Percentiles rank a stretch among this genome's conserved stretches.
Conservation (phyloP, 2,329 filamentous ascomycete species). For the Neurospora sp. region DNA sequence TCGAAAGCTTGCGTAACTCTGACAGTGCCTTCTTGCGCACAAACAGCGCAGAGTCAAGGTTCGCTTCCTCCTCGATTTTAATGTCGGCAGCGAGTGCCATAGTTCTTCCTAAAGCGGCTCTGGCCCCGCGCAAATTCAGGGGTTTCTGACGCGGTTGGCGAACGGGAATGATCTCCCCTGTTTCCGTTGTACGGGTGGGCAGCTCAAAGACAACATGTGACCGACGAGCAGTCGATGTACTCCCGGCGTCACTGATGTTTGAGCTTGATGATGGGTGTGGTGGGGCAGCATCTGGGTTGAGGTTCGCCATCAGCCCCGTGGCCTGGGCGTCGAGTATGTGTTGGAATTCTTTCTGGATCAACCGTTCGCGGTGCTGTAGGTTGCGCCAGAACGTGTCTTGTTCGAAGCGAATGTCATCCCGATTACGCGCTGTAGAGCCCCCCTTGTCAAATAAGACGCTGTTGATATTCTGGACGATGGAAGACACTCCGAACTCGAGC, state of each 20-base stretch:
- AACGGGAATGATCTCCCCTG: slow-evolving; percentile 48
- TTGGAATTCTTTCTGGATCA: slow-evolving; percentile 38
- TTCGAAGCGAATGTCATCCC: slow-evolving; percentile 21
- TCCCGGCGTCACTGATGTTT: not conserved
- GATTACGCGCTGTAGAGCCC: slow-evolving; percentile 4
- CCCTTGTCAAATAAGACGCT: slow-evolving; percentile 31
- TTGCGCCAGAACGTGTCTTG: slow-evolving; percentile 38
- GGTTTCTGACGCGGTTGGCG: slow-evolving; percentile 46
- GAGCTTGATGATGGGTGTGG: not conserved
- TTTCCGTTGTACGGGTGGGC: slow-evolving; percentile 26
- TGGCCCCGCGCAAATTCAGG: slow-evolving; percentile 49
- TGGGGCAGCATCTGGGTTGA: slow-evolving; percentile 26
- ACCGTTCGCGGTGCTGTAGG: slow-evolving; percentile 35
- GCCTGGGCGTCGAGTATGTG: slow-evolving; percentile 40
- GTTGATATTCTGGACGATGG: slow-evolving; percentile 20
- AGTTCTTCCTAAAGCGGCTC: slow-evolving; percentile 53
- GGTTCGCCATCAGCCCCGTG: slow-evolving; percentile 30
- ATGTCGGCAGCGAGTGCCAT: slow-evolving; percentile 56
- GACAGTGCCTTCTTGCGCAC: slow-evolving; percentile 48
- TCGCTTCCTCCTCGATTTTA: slow-evolving; percentile 58
- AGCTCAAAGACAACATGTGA: slow-evolving; percentile 27
- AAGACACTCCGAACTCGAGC: slow-evolving; percentile 7
- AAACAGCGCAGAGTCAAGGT: slow-evolving; percentile 46
- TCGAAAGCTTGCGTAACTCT: slow-evolving; percentile 44
- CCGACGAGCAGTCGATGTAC: not conserved